Percentiles rank a stretch among this genome's conserved stretches.
Evolutionary conservation across 441 rosid genomes (phyloP).

Genomic region (Hura crepitans): DNA sequence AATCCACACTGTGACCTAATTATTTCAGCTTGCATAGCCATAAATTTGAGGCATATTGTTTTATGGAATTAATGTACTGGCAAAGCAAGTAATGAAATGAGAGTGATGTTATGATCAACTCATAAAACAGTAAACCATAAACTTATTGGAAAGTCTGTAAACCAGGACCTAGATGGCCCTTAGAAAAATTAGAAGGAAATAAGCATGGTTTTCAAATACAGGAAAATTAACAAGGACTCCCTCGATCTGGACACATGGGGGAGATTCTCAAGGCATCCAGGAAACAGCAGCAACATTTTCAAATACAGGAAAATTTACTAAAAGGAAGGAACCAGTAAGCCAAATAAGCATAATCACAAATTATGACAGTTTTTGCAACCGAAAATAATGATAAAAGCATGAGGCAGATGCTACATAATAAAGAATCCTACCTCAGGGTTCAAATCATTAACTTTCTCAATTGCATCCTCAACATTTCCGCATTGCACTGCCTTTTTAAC

Average conservation of each 20-base stretch:
- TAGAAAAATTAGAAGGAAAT: no score
- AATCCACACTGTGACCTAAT: neutral
- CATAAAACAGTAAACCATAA: neutral
- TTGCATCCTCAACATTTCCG: constrained; percentile 95
- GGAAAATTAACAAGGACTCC: no score
- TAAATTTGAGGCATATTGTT: neutral
- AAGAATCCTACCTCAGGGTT: constrained; percentile 71
- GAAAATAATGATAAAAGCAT: neutral
- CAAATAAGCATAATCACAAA: constrained; percentile 1
- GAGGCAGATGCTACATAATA: neutral
- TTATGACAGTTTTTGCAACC: neutral
- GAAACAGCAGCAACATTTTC: neutral
- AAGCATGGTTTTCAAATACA: no score
- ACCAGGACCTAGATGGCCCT: no score
- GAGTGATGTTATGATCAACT: neutral
- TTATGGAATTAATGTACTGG: neutral
- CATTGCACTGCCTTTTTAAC: constrained; percentile 90
- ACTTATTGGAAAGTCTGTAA: neutral
- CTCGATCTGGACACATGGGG: neutral
- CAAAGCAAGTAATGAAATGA: neutral
- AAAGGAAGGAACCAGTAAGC: neutral
- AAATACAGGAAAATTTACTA: neutral
- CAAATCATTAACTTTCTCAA: constrained; percentile 88
- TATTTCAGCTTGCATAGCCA: neutral
- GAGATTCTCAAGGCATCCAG: neutral